phyloP scores from a whole-genome alignment of 139 green algal genomes.

The Volvox reticuliferus region DNA sequence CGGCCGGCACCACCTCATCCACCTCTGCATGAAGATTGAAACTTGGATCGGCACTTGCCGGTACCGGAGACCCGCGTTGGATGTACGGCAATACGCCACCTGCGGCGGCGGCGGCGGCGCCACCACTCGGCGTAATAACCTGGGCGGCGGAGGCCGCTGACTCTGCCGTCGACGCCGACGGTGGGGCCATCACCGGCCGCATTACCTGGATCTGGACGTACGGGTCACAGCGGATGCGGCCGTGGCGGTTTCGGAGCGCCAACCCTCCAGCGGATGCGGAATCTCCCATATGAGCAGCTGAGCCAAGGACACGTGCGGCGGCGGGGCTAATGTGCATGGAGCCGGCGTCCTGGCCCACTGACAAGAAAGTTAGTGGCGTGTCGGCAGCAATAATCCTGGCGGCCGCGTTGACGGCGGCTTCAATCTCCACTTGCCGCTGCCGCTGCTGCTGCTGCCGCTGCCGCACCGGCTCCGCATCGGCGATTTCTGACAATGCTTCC shows the following conservation, averaged over 20 bases:
- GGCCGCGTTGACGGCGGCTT: not conserved
- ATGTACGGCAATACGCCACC: not conserved
- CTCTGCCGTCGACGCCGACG: not conserved
- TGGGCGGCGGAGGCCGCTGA: not conserved
- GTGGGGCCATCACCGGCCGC: not conserved
- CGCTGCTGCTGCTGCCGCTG: not conserved
- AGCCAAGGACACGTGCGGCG: slow-evolving; percentile 6
- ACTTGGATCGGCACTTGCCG: not conserved
- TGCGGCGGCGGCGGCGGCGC: not conserved
- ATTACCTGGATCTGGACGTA: slow-evolving; percentile 3
- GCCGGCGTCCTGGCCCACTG: not conserved
- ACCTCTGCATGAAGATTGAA: slow-evolving; percentile 25
- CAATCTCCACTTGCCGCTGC: not conserved
- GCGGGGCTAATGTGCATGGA: slow-evolving; percentile 17
- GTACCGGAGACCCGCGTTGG: not conserved
- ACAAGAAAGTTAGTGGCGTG: slow-evolving; percentile 18
- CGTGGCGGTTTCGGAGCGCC: slow-evolving; percentile 5
- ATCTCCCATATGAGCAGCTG: not conserved
- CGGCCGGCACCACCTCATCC: slow-evolving; percentile 23
- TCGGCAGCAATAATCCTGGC: slow-evolving; percentile 5
- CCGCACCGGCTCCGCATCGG: too few relatives aligned
- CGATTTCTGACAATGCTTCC: not conserved
- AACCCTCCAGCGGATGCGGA: not conserved
- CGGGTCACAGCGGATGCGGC: slow-evolving; percentile 31
- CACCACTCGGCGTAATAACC: not conserved